Evolutionary conservation across 2,329 filamentous ascomycete genomes (phyloP).

Genomic region (Cyclaneusma minus): DNA sequence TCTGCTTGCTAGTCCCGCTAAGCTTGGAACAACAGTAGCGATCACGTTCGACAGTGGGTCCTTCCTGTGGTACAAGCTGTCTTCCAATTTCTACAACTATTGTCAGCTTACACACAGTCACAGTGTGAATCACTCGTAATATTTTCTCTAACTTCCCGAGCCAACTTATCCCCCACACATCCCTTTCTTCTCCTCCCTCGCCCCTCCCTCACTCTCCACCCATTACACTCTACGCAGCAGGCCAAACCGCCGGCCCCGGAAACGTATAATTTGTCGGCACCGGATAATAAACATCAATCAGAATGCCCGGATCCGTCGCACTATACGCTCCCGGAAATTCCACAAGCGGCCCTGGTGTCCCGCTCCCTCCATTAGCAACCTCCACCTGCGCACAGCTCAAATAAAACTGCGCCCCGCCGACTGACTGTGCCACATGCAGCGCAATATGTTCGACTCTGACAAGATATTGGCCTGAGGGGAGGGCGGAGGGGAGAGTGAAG

Average conservation of each 20-base stretch:
- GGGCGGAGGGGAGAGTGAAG: conserved; percentile 19
- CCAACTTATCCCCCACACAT: too few species aligned
- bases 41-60: too few species aligned
- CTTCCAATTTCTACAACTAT: too few species aligned
- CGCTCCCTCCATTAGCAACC: conserved; percentile 23
- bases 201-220: too few species aligned
- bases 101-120: too few species aligned
- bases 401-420: conserved; percentile 11
- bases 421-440: conserved; percentile 6
- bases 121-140: too few species aligned
- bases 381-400: conserved; percentile 25
- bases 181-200: too few species aligned
- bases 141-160: too few species aligned
- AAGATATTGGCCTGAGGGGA: conserved; percentile 23
- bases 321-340: conserved; percentile 22
- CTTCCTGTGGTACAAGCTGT: too few species aligned
- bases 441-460: conserved; percentile 21
- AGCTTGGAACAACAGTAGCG: too few species aligned
- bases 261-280: conserved; percentile 14
- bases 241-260: conserved; percentile 14
- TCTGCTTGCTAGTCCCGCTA: too few species aligned
- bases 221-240: too few species aligned
- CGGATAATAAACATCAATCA: conserved; percentile 20
- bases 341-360: conserved; percentile 20
- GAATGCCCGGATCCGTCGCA: conserved; percentile 19